These are phyloP conservation scores for Ilyonectria robusta DNA, from an alignment of 2,329 filamentous ascomycete species.

Conservation along the genomic window DNA sequence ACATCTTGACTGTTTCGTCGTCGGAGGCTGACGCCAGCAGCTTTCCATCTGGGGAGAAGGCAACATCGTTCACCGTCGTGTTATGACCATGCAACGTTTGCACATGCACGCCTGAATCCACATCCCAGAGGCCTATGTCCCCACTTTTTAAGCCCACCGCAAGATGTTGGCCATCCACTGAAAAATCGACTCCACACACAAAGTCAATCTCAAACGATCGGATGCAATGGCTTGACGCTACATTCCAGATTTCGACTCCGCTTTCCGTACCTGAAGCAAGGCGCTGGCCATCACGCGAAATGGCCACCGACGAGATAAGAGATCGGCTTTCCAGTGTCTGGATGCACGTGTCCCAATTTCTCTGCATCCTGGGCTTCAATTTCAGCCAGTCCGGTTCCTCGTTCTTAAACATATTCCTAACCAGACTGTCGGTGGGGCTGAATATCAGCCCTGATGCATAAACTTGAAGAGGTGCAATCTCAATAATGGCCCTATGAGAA, in stretches of 20 bases:
- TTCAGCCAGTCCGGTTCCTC: background rate
- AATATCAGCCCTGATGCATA: conserved; percentile 26
- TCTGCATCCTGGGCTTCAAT: background rate
- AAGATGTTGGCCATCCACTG: background rate
- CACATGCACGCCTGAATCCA: background rate
- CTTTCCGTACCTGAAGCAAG: background rate
- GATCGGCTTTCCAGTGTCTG: background rate
- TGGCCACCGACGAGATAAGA: too few relatives aligned
- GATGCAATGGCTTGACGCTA: background rate
- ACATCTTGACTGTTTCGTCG: background rate
- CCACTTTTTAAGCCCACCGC: fast-evolving
- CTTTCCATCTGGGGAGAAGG: background rate
- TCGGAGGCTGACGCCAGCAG: background rate
- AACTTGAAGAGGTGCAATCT: conserved; percentile 15
- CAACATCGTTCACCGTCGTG: background rate
- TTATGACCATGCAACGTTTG: background rate
- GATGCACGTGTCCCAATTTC: background rate
- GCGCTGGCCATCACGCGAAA: background rate
- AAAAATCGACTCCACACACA: background rate
- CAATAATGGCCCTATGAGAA: background rate
- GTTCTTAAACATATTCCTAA: background rate
- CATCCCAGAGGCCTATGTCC: background rate
- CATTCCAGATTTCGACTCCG: background rate
- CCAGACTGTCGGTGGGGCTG: conserved; percentile 7
- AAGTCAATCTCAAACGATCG: background rate